Evolutionary conservation across 352 stramenopile genomes (phyloP), one percentile per base, ranked within the genome.

Genomic region (Phytophthora tubulina): DNA sequence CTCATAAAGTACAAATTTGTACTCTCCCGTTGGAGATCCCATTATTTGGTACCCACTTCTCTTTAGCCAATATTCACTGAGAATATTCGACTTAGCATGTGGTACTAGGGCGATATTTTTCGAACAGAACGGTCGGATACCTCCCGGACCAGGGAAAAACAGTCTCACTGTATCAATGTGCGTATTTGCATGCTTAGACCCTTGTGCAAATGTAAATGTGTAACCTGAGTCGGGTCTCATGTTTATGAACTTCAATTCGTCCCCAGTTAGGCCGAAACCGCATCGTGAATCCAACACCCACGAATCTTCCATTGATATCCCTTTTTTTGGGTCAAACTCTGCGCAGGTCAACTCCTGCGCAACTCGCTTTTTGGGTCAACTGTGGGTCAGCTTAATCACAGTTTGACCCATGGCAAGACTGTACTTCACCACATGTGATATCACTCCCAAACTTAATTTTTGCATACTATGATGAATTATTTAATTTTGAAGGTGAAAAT

Each of bases 171-270:
- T 57, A 11, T 1, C 21, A 21, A 21, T 21, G 21, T 21, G 21
- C 21, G 21, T 21, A 21, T 21, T 21, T 21, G 21, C 52, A 46
- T 67, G 38, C 10, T 67, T 67, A 51, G 59, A 59, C 11, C 48
- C 36, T 52, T 67, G 13, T 59, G 48, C 48, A 58, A 67, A 67
- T 7, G 59, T 67, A 59, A 67, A 67, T 38, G 52, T 67, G 48
- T 67, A 67, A 27, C 27, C 6, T n/a, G 2, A 51, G 27, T 62
- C 15, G 32, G 55, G 21, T n/a, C 10, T 1, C 14, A 31, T 57
- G 3, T 51, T 13, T 0, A 63, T 35, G 27, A 70, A 63, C 17
- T 35, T 33, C 15, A 42, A 7, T 10, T 32, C 42, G 3, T 70
- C 42, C 27, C 52, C 38, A 14, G 51, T 63, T 49, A 63, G 33